Evolutionary conservation across 352 stramenopile species (phyloP).

Genomic region (Aphanomyces astaci): DNA sequence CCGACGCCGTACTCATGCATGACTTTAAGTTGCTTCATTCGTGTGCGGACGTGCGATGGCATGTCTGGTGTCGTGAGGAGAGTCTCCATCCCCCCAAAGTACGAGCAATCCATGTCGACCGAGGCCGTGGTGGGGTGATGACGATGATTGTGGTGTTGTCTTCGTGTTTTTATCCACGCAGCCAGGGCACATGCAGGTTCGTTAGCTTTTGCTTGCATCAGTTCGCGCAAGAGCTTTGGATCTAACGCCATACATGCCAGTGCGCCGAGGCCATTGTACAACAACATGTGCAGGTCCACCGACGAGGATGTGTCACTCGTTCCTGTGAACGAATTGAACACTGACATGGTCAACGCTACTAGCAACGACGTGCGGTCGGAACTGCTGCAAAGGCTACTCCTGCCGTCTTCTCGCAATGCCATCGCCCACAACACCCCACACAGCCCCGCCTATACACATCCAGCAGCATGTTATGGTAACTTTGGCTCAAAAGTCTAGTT

Average conservation of each 20-base stretch:
- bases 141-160: background rate
- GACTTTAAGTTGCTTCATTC: background rate
- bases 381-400: background rate
- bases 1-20: background rate
- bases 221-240: background rate
- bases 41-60: background rate
- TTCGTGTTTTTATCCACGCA: background rate
- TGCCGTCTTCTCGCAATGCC: background rate
- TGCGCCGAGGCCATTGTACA: slow-evolving; percentile 14
- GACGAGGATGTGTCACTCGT: background rate
- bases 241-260: slow-evolving; percentile 1
- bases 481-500: background rate
- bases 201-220: background rate
- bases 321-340: background rate
- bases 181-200: background rate
- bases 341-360: background rate
- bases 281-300: background rate
- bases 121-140: no score
- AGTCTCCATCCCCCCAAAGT: background rate
- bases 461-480: background rate
- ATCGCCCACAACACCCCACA: slow-evolving; percentile 8
- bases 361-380: background rate
- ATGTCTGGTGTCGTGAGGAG: background rate
- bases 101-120: background rate
- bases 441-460: background rate